Base-by-base conservation (phyloP, 768 basidiomycete genomes). In the Boletellus sp. region DNA sequence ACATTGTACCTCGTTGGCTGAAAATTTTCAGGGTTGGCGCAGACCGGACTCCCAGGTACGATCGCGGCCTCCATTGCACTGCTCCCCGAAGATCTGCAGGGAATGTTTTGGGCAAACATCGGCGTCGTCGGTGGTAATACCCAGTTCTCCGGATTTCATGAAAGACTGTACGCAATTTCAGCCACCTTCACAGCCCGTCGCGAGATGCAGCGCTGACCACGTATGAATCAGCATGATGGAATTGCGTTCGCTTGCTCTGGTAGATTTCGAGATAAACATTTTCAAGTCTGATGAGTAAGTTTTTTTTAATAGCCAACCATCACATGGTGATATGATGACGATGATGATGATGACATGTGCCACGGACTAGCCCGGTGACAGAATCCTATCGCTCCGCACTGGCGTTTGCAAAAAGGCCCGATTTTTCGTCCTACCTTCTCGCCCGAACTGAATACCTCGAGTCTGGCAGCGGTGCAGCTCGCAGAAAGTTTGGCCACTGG, bases 101-200 rank as follows among this genome's bases (percentile, higher is more conserved):
- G 91, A 31, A 83, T 98, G 86, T 96, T 93, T 69, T 98, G 93
- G 93, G 83, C 83, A 31, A 91, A 97, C 66, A 93, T 98, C 53
- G 89, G 88, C 12, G 70, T 95, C 55, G 81, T 93, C 60, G 94
- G 94, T 42, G 94, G 94, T 13, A 87, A 80, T 66, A 81, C 82
- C 15, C 80, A 79, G 58, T 82, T 94, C 56, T 74, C 81, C 37
- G 88, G 86, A 6, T 86, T 97, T 58, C 76, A 78, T 19, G 69
- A 76, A 45, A 72, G 94, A 71, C 68, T 97, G 94, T 95, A 67
- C 66, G 88, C 67, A 33, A 42, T 57, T 40, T 17, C 32, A 33
- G 50, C 53, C 48, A 43, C 28, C 36, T 45, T 47, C 55, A 43
- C 20, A 53, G 47, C 52, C 56, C 38, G 54, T 48, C 49, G 42